Conservation (phyloP, 1,139 yeast genomes). For the Geotrichum bryndzae region DNA sequence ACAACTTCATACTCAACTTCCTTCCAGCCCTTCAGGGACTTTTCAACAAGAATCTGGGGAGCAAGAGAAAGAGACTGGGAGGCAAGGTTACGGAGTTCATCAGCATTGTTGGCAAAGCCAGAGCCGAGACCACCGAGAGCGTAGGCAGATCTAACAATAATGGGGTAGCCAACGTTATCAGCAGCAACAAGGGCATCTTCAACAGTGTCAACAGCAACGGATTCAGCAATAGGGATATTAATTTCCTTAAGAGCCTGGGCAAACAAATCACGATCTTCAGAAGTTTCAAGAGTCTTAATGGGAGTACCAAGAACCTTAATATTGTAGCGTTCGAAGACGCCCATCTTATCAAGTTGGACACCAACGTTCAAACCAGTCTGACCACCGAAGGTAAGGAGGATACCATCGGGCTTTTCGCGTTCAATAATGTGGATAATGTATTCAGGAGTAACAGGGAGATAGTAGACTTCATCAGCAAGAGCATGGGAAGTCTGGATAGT, state of each 20-base stretch:
- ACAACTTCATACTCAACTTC: conserved; percentile 98
- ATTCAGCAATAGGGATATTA: conserved; percentile 90
- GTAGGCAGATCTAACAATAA: conserved; percentile 95
- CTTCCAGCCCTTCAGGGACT: conserved; percentile 98
- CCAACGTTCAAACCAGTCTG: conserved; percentile 97
- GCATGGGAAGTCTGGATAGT: conserved; percentile 98
- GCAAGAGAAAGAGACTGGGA: conserved; percentile 84
- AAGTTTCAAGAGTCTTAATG: conserved; percentile 85
- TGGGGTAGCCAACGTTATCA: conserved; percentile 81
- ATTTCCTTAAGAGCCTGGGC: conserved; percentile 93
- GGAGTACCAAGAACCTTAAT: conserved; percentile 97
- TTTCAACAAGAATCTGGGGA: conserved; percentile 92
- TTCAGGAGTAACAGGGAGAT: conserved; percentile 95
- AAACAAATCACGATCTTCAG: conserved; percentile 95
- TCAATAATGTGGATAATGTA: conserved; percentile 90
- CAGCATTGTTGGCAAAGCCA: conserved; percentile 82
- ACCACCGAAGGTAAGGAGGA: conserved; percentile 93
- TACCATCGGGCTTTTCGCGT: conserved; percentile 94
- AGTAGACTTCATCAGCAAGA: conserved; percentile 94
- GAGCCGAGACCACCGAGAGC: conserved; percentile 98
- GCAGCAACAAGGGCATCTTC: conserved; percentile 93
- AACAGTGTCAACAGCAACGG: conserved; percentile 87
- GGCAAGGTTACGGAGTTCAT: conserved; percentile 78
- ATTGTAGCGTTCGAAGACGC: conserved; percentile 82
- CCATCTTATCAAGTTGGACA: conserved; percentile 87